These are phyloP conservation scores for Kwoniella sp. DNA, from an alignment of 768 basidiomycete genomes.

Conservation along the genomic window DNA sequence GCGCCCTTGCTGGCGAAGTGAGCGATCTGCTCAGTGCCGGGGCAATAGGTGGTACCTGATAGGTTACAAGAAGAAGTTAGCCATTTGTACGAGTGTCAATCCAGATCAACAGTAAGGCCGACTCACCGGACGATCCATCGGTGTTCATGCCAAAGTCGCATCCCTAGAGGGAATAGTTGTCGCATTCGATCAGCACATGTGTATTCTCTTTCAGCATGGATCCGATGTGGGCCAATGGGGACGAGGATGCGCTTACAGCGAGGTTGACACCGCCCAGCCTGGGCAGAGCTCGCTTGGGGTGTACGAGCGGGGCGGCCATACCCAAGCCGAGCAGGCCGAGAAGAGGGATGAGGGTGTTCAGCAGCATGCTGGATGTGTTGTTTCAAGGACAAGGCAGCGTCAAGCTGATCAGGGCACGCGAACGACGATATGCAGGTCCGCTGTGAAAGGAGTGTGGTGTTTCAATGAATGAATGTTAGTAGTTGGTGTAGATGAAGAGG, in stretches of 20 bases:
- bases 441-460: conserved; percentile 8
- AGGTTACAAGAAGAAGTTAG: neutral
- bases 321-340: neutral
- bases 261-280: conserved; percentile 44
- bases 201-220: no score
- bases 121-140: conserved; percentile 30
- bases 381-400: no score
- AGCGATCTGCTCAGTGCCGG: conserved; percentile 62
- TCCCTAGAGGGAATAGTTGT: conserved; percentile 38
- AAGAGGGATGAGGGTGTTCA: neutral
- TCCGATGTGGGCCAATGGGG: no score
- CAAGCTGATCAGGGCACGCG: neutral
- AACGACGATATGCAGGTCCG: no score
- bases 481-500: neutral
- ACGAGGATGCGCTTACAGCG: conserved; percentile 30
- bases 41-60: conserved; percentile 30
- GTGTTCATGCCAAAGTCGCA: conserved; percentile 44
- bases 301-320: neutral
- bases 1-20: conserved; percentile 64
- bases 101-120: neutral
- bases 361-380: neutral
- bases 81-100: neutral
- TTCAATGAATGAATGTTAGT: neutral
- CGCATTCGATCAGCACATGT: neutral
- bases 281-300: conserved; percentile 26